A percentile compares a stretch with the other conserved stretches of the same genome.
phyloP scores from a whole-genome alignment of 441 rosid species.

The Erodium trifolium region DNA sequence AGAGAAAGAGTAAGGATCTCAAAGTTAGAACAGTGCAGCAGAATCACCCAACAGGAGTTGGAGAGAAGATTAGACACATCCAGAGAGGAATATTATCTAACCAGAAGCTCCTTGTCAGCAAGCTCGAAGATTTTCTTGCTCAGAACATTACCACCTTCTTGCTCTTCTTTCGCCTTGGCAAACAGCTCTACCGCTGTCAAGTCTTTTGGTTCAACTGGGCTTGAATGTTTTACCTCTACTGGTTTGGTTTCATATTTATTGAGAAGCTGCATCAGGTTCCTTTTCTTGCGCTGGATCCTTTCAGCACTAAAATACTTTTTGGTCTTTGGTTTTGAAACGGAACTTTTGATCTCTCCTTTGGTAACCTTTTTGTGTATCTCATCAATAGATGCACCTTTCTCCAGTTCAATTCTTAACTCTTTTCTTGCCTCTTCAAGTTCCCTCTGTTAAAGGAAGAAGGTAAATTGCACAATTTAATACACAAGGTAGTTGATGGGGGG shows the following conservation, averaged over 20 bases:
- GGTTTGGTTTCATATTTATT: conserved; percentile 36
- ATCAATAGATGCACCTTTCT: conserved; percentile 47
- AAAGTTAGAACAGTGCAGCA: conserved; percentile 15
- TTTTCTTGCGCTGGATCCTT: conserved; percentile 64
- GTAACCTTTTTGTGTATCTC: conserved; percentile 36
- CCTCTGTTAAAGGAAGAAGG: conserved; percentile 25
- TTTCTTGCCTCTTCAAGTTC: conserved; percentile 69
- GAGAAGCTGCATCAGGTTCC: conserved; percentile 60
- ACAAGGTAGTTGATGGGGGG: not conserved
- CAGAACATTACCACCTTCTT: conserved; percentile 39
- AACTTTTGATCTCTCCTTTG: not conserved
- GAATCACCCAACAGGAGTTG: not conserved
- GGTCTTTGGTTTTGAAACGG: too few species aligned
- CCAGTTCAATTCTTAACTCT: conserved; percentile 54
- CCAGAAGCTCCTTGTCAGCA: conserved; percentile 61
- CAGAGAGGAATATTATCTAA: conserved; percentile 30
- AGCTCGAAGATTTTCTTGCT: conserved; percentile 63
- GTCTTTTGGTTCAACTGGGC: conserved; percentile 41
- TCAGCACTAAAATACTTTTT: conserved; percentile 37
- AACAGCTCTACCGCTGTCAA: conserved; percentile 51
- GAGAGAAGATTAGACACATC: not conserved
- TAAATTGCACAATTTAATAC: not conserved
- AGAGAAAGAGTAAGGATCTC: conserved; percentile 18
- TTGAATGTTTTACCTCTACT: conserved; percentile 22
- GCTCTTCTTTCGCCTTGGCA: conserved; percentile 50